These are phyloP conservation scores for Melanogaster broomeanus DNA, from an alignment of 768 basidiomycete genomes.

Conservation along the genomic window DNA sequence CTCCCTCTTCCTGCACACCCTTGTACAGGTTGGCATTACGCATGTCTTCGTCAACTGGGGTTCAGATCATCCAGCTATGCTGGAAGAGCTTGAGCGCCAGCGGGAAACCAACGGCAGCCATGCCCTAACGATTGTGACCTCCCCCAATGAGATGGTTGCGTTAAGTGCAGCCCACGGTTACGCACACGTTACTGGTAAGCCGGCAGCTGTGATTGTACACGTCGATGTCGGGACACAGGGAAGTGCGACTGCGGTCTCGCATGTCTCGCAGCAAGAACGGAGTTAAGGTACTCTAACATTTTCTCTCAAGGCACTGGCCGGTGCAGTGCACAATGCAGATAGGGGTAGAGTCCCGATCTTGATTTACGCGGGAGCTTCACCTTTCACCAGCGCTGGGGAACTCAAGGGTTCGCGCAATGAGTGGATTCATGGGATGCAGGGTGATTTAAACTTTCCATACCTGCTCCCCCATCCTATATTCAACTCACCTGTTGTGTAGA, in stretches of 20 bases:
- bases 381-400: conserved; percentile 57
- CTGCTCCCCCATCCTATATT: too few species aligned
- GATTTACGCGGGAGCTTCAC: conserved; percentile 73
- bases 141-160: conserved; percentile 78
- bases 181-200: conserved; percentile 62
- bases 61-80: conserved; percentile 69
- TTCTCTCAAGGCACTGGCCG: conserved; percentile 57
- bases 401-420: conserved; percentile 67
- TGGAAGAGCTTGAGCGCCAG: conserved; percentile 68
- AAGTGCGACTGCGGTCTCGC: conserved; percentile 4
- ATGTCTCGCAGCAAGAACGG: background rate
- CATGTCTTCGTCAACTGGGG: conserved; percentile 81
- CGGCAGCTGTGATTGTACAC: conserved; percentile 73
- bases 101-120: conserved; percentile 39
- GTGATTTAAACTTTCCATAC: conserved; percentile 27
- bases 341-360: conserved; percentile 61
- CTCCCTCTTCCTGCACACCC: conserved; percentile 60
- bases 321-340: conserved; percentile 74
- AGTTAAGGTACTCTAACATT: background rate
- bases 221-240: conserved; percentile 74
- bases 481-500: conserved; percentile 38
- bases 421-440: conserved; percentile 75
- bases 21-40: conserved; percentile 60
- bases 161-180: conserved; percentile 73
- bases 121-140: conserved; percentile 55